phyloP scores from a whole-genome alignment of 116 monocot species.

The Thalassia testudinum region DNA sequence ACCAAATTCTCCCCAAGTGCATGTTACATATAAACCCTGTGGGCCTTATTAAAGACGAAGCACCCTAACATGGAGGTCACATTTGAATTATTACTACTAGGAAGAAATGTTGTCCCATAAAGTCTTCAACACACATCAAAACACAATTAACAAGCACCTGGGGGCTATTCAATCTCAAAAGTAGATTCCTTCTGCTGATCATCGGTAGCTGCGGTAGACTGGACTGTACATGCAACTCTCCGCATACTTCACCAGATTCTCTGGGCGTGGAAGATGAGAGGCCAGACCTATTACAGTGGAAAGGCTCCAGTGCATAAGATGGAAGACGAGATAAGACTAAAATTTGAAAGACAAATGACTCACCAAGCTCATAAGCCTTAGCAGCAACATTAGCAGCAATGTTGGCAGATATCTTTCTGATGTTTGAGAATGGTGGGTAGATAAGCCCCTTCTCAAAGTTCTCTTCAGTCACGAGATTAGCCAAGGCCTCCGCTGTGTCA shows the following conservation, averaged over 20 bases:
- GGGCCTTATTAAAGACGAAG: too few relatives aligned
- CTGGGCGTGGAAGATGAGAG: conserved; percentile 63
- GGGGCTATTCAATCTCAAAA: too few relatives aligned
- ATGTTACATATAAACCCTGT: too few relatives aligned
- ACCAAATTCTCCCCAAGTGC: too few relatives aligned
- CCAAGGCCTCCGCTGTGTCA: conserved; percentile 65
- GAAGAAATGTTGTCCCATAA: too few relatives aligned
- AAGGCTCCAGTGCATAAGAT: not conserved
- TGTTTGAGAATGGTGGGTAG: conserved; percentile 75
- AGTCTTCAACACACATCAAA: too few relatives aligned
- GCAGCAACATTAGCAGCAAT: conserved; percentile 81
- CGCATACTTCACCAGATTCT: conserved; percentile 61
- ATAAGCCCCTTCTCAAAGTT: conserved; percentile 64
- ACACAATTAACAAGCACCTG: too few relatives aligned
- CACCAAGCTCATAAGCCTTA: conserved; percentile 92
- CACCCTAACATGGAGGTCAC: too few relatives aligned
- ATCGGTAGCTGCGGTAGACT: conserved; percentile 48
- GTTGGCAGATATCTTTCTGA: conserved; percentile 71
- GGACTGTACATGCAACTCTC: conserved; percentile 97
- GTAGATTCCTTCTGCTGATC: too few relatives aligned
- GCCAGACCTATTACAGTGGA: conserved; percentile 32
- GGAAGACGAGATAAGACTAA: not conserved
- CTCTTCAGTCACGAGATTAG: conserved; percentile 50
- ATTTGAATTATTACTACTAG: too few relatives aligned
- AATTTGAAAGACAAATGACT: not conserved